Base-by-base conservation (phyloP, 2,329 filamentous ascomycete genomes). In the Penicillium digitatum region DNA sequence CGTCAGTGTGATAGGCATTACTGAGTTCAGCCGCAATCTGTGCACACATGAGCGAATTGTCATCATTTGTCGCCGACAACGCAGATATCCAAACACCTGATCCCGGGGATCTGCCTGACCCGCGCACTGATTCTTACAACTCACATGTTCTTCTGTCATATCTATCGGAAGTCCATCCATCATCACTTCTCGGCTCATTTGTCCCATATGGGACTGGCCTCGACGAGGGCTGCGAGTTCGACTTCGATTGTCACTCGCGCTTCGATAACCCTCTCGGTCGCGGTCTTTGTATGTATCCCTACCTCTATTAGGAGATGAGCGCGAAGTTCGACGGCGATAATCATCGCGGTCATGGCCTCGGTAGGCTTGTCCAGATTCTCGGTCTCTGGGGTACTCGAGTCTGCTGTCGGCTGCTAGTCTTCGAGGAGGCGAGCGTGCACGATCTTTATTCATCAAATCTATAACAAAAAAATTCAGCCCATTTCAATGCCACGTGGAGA, bases 1-100 rank as follows among this genome's bases (percentile, higher is more conserved):
- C 75, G 54, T 78, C 74, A 58, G 81, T 72, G 63, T 77, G 71
- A 60, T 82, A 78, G 60, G 74, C 75, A 62, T 80, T 75, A 62
- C 74, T 73, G 63, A 84, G 73, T 74, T 83, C 81, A 71, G 74
- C 74, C 63, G 76, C 75, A 67, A 84, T 81, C 82, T 84, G 74
- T 32, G 14, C 18, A 14, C 16, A 9, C 26, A 18, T 22, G 16
- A 44, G 3, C 24, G 8, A 22, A 14, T 18, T 31, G 32, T 54
- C 39, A 54, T 39, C 27, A 35, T 12, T 42, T 24, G 44, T 42
- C 27, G 18, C 20, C 16, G 5, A 9, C 16, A 2, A 14, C 9
- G 18, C 14, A 31, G 9, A 27, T 43, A 16, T 16, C 24, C 8
- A 26, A 11, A 20, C 3, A 3, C 5, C 18, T 34, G 14, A 31